Evolutionary conservation across 1,284 basidiomycete species (phyloP).

Genomic region (Limonomyces culmigenus): DNA sequence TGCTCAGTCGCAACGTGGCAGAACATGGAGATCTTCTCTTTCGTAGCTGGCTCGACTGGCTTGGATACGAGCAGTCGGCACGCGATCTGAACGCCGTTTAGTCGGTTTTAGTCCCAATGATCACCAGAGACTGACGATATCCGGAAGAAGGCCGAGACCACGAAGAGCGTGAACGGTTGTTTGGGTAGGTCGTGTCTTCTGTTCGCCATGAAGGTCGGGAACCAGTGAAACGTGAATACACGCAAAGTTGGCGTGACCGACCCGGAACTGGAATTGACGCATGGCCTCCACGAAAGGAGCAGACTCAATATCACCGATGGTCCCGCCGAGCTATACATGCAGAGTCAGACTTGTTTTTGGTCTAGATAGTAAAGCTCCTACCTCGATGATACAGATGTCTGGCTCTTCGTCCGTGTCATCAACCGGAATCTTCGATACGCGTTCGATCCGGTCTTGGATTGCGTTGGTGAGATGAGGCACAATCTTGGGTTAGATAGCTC

Average conservation of each 20-base stretch:
- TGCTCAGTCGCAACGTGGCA: slow-evolving; percentile 92
- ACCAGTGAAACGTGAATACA: slow-evolving; percentile 97
- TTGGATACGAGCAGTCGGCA: slow-evolving; percentile 66
- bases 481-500: slow-evolving; percentile 36
- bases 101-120: background rate
- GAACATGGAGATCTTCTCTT: slow-evolving; percentile 98
- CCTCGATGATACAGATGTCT: slow-evolving; percentile 96
- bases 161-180: slow-evolving; percentile 91
- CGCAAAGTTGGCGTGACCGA: slow-evolving; percentile 94
- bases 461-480: slow-evolving; percentile 95
- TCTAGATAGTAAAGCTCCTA: slow-evolving; percentile 17
- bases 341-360: too few relatives aligned
- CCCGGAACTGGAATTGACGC: slow-evolving; percentile 98
- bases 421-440: slow-evolving; percentile 85
- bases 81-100: slow-evolving; percentile 51
- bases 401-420: slow-evolving; percentile 90
- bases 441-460: slow-evolving; percentile 98
- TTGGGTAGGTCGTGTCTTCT: slow-evolving; percentile 98
- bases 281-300: slow-evolving; percentile 98
- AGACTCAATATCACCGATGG: slow-evolving; percentile 91
- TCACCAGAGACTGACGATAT: slow-evolving; percentile 44
- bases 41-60: slow-evolving; percentile 71
- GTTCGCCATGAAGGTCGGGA: slow-evolving; percentile 95
- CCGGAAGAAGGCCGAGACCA: slow-evolving; percentile 85
- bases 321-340: slow-evolving; percentile 68